These are phyloP conservation scores for Pseudogymnoascus verrucosus DNA, from an alignment of 2,329 filamentous ascomycete species.

Conservation along the genomic window DNA sequence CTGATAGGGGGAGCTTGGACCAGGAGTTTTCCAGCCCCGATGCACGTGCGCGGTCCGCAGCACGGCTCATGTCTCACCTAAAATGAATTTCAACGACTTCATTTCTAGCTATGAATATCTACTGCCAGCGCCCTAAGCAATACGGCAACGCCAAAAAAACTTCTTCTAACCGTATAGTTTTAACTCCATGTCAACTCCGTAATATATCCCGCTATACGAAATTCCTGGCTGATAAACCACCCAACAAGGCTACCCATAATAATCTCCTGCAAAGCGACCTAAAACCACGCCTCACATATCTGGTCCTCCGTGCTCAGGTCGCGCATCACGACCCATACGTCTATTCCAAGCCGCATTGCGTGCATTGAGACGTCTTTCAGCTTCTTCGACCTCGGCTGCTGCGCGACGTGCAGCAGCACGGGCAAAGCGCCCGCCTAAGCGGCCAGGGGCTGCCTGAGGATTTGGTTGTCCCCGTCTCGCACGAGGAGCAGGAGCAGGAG, in stretches of 20 bases:
- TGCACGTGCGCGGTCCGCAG: background rate
- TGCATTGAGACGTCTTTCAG: background rate
- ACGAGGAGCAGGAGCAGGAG: conserved; percentile 14
- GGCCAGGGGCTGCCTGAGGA: background rate
- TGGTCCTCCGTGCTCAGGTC: background rate
- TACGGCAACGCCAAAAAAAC: background rate
- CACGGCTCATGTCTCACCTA: background rate
- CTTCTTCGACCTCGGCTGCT: conserved; percentile 1
- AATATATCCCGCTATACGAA: background rate
- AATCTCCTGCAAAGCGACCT: background rate
- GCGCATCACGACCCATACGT: background rate
- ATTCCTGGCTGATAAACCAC: background rate
- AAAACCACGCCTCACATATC: background rate
- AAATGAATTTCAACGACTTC: background rate
- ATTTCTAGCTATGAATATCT: background rate
- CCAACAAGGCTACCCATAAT: background rate
- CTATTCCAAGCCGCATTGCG: conserved; percentile 5
- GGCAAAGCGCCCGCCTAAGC: background rate
- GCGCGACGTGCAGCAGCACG: background rate
- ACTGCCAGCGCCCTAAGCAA: background rate
- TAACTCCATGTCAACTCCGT: background rate
- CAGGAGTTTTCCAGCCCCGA: background rate
- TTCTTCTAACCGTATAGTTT: too few species aligned
- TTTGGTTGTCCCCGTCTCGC: background rate
- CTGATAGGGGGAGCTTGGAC: conserved; percentile 6